Base-by-base conservation (phyloP, 2,329 filamentous ascomycete species). In the Paramyrothecium roridum region DNA sequence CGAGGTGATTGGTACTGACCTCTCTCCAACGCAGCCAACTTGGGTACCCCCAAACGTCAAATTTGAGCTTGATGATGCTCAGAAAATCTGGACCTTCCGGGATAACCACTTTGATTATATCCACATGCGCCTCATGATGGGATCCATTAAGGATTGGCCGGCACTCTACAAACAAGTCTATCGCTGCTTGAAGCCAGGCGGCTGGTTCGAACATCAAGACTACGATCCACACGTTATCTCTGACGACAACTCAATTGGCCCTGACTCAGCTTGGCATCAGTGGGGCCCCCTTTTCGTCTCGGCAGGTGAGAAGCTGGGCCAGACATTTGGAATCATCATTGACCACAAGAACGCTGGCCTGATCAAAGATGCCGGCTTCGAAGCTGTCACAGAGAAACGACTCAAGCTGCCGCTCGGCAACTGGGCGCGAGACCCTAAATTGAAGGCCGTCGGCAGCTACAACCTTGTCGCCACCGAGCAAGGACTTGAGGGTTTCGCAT, bases 11-110 rank as follows among this genome's bases (percentile, higher is more conserved):
- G 46, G 46, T 8, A 48, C 22, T 6, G 46, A 48, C 20, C 8
- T 48, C 20, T 21, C 46, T 23, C 46, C 46, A 4, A 48, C 16
- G 3, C 46, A 48, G 46, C 46, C 46, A 48, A 10, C 46, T 16
- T 58, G 56, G 56, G 56, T 58, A 12, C 63, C 67, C 4, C 67
- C 69, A 4, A 70, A 71, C 54, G 57, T 65, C 16, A 50, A 53
- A 7, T 70, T 71, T 52, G 57, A 67, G n/a, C 61, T 72, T 23
- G 69, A 71, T 12, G 65, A 71, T 40, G 58, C 57, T 23, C 59
- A 65, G 37, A 53, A 51, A 2, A 54, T 59, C 3, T 85, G 82
- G 82, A 70, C 80, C 17, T 56, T 50, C 19, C 26, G 58, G 26
- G 37, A 37, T 10, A 23, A 56, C 8, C 53, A 50, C 26, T 52